Evolutionary conservation across 1,284 basidiomycete species (phyloP).

Genomic region (Fistulinella cinereoalba): DNA sequence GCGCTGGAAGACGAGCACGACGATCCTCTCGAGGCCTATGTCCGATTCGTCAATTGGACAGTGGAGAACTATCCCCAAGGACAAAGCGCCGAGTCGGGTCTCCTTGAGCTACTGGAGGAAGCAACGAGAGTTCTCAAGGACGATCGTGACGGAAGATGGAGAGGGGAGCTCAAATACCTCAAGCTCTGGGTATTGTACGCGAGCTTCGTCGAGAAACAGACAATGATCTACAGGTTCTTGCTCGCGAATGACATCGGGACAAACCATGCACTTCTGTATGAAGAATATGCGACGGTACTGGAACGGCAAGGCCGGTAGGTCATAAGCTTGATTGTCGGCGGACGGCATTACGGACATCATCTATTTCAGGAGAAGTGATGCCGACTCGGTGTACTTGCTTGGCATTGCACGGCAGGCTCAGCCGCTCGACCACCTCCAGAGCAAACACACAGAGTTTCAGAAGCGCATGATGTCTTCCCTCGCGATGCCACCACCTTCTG

Average conservation of each 20-base stretch:
- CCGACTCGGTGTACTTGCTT: slow-evolving; percentile 84
- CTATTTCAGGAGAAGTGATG: slow-evolving; percentile 69
- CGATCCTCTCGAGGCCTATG: slow-evolving; percentile 58
- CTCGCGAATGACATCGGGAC: slow-evolving; percentile 90
- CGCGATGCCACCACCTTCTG: slow-evolving; percentile 34
- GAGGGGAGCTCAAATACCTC: slow-evolving; percentile 79
- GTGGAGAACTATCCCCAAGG: slow-evolving; percentile 66
- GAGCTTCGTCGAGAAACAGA: slow-evolving; percentile 71
- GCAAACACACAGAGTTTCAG: slow-evolving; percentile 77
- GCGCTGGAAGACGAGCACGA: slow-evolving; percentile 54
- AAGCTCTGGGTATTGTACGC: slow-evolving; percentile 93
- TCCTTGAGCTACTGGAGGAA: slow-evolving; percentile 79
- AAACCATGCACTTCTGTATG: slow-evolving; percentile 78
- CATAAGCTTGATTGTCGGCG: neutral
- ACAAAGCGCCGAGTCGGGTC: slow-evolving; percentile 67
- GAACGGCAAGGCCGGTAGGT: slow-evolving; percentile 69
- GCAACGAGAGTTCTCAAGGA: slow-evolving; percentile 75
- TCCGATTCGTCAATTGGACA: slow-evolving; percentile 66
- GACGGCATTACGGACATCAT: neutral
- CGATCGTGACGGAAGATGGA: slow-evolving; percentile 61
- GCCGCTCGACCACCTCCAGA: slow-evolving; percentile 74
- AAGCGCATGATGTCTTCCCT: slow-evolving; percentile 68
- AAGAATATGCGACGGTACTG: slow-evolving; percentile 83
- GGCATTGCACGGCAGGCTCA: slow-evolving; percentile 80
- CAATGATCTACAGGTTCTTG: slow-evolving; percentile 81